phyloP scores from a whole-genome alignment of 768 basidiomycete genomes.

The Dacryopinax spathularia region DNA sequence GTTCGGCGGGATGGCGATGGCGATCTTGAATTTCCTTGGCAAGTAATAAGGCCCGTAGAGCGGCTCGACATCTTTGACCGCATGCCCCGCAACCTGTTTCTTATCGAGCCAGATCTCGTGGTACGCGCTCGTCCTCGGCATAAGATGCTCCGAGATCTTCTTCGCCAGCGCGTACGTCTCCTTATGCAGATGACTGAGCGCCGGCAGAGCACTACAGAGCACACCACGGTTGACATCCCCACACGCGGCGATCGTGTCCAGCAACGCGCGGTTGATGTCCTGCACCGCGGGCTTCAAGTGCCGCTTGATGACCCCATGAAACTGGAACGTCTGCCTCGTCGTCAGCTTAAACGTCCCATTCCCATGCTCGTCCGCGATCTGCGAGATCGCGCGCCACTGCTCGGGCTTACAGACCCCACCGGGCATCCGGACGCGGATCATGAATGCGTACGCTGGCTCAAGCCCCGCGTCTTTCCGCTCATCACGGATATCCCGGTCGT shows the following conservation, averaged over 20 bases:
- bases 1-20: constrained; percentile 87
- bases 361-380: constrained; percentile 90
- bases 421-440: constrained; percentile 95
- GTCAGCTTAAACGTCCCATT: constrained; percentile 93
- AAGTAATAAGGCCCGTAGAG: constrained; percentile 97
- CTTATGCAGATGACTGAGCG: constrained; percentile 70
- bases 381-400: constrained; percentile 94
- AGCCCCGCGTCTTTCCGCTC: constrained; percentile 83
- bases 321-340: constrained; percentile 96
- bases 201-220: constrained; percentile 79
- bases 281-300: constrained; percentile 95
- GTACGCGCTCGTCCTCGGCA: constrained; percentile 85
- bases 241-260: constrained; percentile 95
- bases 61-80: constrained; percentile 87
- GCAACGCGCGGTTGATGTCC: constrained; percentile 75
- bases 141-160: constrained; percentile 65
- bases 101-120: constrained; percentile 99
- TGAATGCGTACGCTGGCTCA: constrained; percentile 93
- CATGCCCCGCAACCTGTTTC: constrained; percentile 87
- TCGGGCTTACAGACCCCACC: constrained; percentile 83
- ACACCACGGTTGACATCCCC: constrained; percentile 95
- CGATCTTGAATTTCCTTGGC: constrained; percentile 96
- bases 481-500: constrained; percentile 96
- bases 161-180: constrained; percentile 77
- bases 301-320: constrained; percentile 95